Conservation (phyloP, 108 stramenopile species). For the Seminavis robusta region DNA sequence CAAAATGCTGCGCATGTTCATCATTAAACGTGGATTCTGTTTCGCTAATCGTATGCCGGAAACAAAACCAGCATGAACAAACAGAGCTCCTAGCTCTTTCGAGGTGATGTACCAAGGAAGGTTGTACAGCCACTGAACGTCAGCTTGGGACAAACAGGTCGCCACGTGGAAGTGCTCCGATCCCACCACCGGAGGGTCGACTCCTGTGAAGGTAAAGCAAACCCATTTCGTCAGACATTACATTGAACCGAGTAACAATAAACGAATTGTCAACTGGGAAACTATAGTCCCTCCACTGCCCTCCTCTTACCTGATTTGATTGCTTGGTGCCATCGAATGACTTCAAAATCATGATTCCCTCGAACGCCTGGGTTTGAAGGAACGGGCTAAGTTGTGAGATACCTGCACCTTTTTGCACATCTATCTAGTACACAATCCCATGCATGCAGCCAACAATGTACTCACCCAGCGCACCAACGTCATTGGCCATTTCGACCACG, state of each 20-base stretch:
- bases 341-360: constrained; percentile 96
- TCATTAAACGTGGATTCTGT: constrained; percentile 54
- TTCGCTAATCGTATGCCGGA: constrained; percentile 72
- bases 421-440: no score
- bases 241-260: not conserved
- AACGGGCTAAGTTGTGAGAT: no score
- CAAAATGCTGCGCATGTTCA: constrained; percentile 59
- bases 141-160: constrained; percentile 65
- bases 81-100: constrained; percentile 75
- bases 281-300: not conserved
- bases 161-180: constrained; percentile 91
- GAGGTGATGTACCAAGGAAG: constrained; percentile 90
- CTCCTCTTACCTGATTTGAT: constrained; percentile 61
- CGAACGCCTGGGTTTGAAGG: no score
- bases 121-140: constrained; percentile 86
- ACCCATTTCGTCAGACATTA: no score
- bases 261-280: not conserved
- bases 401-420: no score
- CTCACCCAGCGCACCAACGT: constrained; percentile 89
- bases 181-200: constrained; percentile 74
- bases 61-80: constrained; percentile 95
- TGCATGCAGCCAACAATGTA: no score
- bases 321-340: constrained; percentile 82
- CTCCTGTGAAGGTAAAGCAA: no score
- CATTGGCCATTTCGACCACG: constrained; percentile 87